Conservation (phyloP, 345 rosid genomes). For the Carallia brachiata region DNA sequence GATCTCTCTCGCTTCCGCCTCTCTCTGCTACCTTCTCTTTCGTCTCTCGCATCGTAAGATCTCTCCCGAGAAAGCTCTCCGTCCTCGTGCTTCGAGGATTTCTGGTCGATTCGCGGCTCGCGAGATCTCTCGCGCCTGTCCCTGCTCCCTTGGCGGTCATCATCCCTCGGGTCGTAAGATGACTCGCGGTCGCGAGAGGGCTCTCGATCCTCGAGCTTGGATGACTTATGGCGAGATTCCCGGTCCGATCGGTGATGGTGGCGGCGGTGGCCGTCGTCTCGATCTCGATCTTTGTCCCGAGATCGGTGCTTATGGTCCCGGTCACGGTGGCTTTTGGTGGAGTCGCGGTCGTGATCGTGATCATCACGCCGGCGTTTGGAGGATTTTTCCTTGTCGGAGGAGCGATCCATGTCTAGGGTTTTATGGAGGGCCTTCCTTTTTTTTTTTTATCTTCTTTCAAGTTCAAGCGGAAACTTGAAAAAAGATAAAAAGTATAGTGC, state of each 20-base stretch:
- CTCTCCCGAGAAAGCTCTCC: constrained; percentile 20
- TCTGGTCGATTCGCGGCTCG: constrained; percentile 17
- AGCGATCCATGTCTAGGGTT: constrained; percentile 38
- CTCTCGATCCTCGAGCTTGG: constrained; percentile 42
- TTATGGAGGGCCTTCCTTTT: too few relatives aligned
- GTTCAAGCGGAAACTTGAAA: too few relatives aligned
- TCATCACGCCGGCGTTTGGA: constrained; percentile 42
- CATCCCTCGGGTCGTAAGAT: constrained; percentile 23
- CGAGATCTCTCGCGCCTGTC: constrained; percentile 34
- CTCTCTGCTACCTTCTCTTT: constrained; percentile 34
- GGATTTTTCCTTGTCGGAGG: constrained; percentile 40
- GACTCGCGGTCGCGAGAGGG: constrained; percentile 39
- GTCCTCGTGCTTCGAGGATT: constrained; percentile 16
- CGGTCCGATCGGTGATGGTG: constrained; percentile 53
- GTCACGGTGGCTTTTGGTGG: constrained; percentile 27
- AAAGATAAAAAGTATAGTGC: too few relatives aligned
- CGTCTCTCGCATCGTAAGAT: constrained; percentile 36
- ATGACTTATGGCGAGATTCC: constrained; percentile 32
- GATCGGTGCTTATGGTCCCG: constrained; percentile 45
- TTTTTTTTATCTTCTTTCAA: too few relatives aligned
- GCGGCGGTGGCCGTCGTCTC: constrained; percentile 31
- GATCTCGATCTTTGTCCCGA: constrained; percentile 21
- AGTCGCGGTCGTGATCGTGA: constrained; percentile 36
- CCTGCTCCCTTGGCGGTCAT: constrained; percentile 17
- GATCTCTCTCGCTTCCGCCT: constrained; percentile 36